Evolutionary conservation across 805 yeast genomes (phyloP), one percentile per base, ranked within the genome.

Genomic region (Lipomyces yamanashiensis): DNA sequence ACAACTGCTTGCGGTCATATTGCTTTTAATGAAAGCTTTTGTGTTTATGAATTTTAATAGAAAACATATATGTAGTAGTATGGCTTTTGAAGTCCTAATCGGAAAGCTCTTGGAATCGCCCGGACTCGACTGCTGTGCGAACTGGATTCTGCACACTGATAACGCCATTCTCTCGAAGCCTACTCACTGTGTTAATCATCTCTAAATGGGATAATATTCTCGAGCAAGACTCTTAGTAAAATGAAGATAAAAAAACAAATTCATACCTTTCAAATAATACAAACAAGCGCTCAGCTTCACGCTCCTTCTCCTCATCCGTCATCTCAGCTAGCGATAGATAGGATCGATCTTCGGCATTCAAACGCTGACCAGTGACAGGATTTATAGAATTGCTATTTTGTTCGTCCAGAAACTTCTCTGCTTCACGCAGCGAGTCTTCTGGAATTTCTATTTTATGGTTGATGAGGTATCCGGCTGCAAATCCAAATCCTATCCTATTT

Each of bases 211-310:
- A 17, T 43, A 28, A 12, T 23, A 5, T 9, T 8, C 13, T 12
- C 15, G 5, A 7, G 37, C 39, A 54, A 12, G 23, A 43, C 13
- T 23, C 23, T 23, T 21, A 15, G 15, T 40, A 19, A 9, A 39
- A 39, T 39, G 28, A 45, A 8, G 12, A 17, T 17, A 13, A 8
- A 8, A 41, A 39, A 7, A 7, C 17, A 7, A 13, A 33, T 57
- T 28, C 28, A 28, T 43, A 75, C 67, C 81, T 69, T 51, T 79
- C 81, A 64, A 80, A 79, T 7, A 79, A 58, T 4, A 73, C 75
- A 69, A 78, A 80, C 61, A 80, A 66, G 63, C 79, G 74, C 58
- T 80, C 83, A 2, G 83, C 83, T 64, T 80, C 83, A 7, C 67
- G 68, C 65, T 77, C 80, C 68, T 80, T 79, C 61, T 80, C 83